Evolutionary conservation across 139 green algal species (phyloP).

Genomic region (Axilococcus clingmanii): DNA sequence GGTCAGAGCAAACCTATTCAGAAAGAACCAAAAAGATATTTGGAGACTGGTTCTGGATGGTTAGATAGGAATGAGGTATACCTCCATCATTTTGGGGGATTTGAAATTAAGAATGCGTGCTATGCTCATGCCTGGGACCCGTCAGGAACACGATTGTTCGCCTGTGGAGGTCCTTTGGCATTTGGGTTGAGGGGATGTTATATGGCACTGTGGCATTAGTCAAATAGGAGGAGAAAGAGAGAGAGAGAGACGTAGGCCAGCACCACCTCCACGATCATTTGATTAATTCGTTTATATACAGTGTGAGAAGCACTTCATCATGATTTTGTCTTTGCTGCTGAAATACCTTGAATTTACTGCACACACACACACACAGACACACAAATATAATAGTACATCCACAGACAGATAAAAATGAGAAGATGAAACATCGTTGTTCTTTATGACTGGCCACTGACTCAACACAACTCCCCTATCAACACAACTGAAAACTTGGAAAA

Average conservation of each 20-base stretch:
- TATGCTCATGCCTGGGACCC: constrained; percentile 56
- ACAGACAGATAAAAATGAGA: no score
- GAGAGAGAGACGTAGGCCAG: no score
- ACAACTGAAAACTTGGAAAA: constrained; percentile 13
- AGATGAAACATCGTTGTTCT: no score
- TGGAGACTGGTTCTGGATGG: constrained; percentile 4
- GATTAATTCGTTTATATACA: no score
- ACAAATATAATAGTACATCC: no score
- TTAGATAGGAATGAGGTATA: background rate
- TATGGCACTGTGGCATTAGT: constrained; percentile 42
- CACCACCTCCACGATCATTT: no score
- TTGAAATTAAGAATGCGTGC: constrained; percentile 33
- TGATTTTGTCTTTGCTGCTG: background rate
- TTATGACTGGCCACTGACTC: background rate
- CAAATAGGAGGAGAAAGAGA: constrained; percentile 11
- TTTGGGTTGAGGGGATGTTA: constrained; percentile 47
- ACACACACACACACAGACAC: no score
- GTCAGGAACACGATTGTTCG: constrained; percentile 33
- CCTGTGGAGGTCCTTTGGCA: constrained; percentile 42
- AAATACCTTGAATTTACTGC: background rate
- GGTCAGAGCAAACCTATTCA: no score
- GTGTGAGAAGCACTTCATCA: no score
- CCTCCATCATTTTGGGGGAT: constrained; percentile 5
- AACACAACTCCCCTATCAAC: background rate
- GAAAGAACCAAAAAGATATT: constrained; percentile 4